Conservation (phyloP, 1,284 basidiomycete species). For the Amylostereum areolatum region DNA sequence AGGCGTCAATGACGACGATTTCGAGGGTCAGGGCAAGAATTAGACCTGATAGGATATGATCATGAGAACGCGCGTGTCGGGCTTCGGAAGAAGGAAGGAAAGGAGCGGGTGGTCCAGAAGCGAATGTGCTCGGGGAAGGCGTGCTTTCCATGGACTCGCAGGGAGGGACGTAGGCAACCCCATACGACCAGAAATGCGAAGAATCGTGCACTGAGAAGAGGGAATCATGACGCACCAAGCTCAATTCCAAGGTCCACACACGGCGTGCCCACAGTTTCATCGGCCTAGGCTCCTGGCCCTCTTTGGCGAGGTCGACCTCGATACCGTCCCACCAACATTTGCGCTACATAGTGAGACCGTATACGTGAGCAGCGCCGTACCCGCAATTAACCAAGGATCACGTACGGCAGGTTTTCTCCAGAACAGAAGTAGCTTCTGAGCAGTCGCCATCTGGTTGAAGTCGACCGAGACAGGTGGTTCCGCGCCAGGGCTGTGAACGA, state of each 20-base stretch:
- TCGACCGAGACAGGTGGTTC: slow-evolving; percentile 77
- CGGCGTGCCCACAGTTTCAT: slow-evolving; percentile 94
- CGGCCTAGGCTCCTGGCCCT: slow-evolving; percentile 43
- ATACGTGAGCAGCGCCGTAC: neutral
- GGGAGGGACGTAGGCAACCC: too few species aligned
- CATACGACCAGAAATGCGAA: too few species aligned
- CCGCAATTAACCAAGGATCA: slow-evolving; percentile 15
- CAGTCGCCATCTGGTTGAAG: slow-evolving; percentile 90
- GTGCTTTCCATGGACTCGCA: too few species aligned
- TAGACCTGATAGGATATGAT: too few species aligned
- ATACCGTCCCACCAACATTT: slow-evolving; percentile 99
- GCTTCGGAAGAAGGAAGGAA: too few species aligned
- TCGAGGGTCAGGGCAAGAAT: too few species aligned
- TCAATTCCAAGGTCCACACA: slow-evolving; percentile 98
- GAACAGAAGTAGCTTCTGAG: slow-evolving; percentile 95
- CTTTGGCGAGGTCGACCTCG: slow-evolving; percentile 75
- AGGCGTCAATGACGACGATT: too few species aligned
- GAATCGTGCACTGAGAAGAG: too few species aligned
- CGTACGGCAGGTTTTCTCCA: slow-evolving; percentile 98
- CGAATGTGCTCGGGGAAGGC: too few species aligned
- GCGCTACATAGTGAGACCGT: slow-evolving; percentile 42
- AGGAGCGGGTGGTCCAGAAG: too few species aligned
- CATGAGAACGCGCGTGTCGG: too few species aligned
- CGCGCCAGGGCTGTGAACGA: slow-evolving; percentile 59
- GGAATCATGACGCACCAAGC: slow-evolving; percentile 60